These are phyloP conservation scores for Abrus precatorius DNA, from an alignment of 306 rosid genomes.

Conservation along the genomic window DNA sequence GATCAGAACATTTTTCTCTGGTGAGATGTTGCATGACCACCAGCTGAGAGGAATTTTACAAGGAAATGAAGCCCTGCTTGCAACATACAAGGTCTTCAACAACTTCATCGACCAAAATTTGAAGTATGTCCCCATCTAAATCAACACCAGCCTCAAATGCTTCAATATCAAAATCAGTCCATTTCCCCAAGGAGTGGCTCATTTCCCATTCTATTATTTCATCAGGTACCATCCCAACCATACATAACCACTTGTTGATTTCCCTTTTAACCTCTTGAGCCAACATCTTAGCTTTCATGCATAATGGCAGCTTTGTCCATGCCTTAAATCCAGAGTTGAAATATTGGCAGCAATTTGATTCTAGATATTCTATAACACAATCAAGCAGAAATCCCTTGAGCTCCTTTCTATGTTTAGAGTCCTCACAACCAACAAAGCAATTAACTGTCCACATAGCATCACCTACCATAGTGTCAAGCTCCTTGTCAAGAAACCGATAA, in stretches of 20 bases:
- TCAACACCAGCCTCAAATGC: slow-evolving; percentile 75
- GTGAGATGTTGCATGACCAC: slow-evolving; percentile 26
- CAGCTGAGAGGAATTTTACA: slow-evolving; percentile 22
- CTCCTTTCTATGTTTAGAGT: slow-evolving; percentile 55
- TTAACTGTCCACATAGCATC: slow-evolving; percentile 50
- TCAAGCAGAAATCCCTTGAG: slow-evolving; percentile 69
- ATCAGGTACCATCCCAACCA: slow-evolving; percentile 71
- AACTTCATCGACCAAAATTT: slow-evolving; percentile 70
- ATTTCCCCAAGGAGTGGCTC: slow-evolving; percentile 79
- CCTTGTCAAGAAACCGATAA: slow-evolving; percentile 53
- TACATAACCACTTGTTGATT: slow-evolving; percentile 65
- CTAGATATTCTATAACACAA: slow-evolving; percentile 72
- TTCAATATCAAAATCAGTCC: slow-evolving; percentile 77
- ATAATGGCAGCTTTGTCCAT: slow-evolving; percentile 56
- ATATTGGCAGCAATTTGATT: slow-evolving; percentile 58
- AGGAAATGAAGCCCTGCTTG: slow-evolving; percentile 40
- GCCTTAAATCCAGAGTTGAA: slow-evolving; percentile 60
- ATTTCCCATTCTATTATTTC: slow-evolving; percentile 90
- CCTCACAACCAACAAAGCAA: slow-evolving; percentile 37
- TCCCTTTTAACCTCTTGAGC: slow-evolving; percentile 63
- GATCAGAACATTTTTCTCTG: slow-evolving; percentile 16
- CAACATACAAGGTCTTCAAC: slow-evolving; percentile 62
- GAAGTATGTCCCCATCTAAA: slow-evolving; percentile 67
- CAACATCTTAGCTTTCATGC: slow-evolving; percentile 52
- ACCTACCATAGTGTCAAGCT: slow-evolving; percentile 57